Evolutionary conservation across 345 rosid genomes (phyloP), one percentile per base, ranked within the genome.

Genomic region (Geranium brycei): DNA sequence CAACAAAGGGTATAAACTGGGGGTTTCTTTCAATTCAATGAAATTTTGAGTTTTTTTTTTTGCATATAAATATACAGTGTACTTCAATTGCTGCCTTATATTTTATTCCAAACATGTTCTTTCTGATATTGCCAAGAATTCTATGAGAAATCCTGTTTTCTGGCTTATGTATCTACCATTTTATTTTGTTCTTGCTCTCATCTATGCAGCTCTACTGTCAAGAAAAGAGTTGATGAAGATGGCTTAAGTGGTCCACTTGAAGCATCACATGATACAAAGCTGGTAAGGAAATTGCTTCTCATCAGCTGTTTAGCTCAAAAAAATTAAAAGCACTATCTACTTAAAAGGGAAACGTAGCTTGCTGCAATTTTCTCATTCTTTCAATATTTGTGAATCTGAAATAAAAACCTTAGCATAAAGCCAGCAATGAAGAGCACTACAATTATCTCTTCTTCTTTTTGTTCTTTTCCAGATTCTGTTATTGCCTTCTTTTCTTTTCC

Each of bases 191-290:
- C 63, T 80, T 75, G 64, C 56, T 66, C 68, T 72, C 63, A 18
- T 71, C 62, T 64, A 70, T 82, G 74, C 82, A 90, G 97, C 83
- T 88, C 82, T 64, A 88, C 95, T 31, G 92, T 75, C 60, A 87
- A 81, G 81, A 86, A 76, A 68, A 75, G 75, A 70, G 64, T 62
- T 51, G 79, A 78, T 63, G 86, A 68, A 80, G 85, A 79, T 68
- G 72, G 73, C 73, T 65, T 69, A 62, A 75, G 69, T 51, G 64
- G 69, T 77, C 78, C 81, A 17, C 78, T 63, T 53, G 85, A 78
- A 72, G 80, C 76, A 73, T 84, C 90, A 64, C 80, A 69, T 53
- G 68, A 76, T 58, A 72, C 67, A 65, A 88, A 85, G 83, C 85
- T 79, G 79, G 99, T 93, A 76, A 78, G 79, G 63, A 55, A n/a